These are phyloP conservation scores for Nowakowskiella sp. DNA, from an alignment of 192 early-diverging fungal genomes.

Conservation along the genomic window DNA sequence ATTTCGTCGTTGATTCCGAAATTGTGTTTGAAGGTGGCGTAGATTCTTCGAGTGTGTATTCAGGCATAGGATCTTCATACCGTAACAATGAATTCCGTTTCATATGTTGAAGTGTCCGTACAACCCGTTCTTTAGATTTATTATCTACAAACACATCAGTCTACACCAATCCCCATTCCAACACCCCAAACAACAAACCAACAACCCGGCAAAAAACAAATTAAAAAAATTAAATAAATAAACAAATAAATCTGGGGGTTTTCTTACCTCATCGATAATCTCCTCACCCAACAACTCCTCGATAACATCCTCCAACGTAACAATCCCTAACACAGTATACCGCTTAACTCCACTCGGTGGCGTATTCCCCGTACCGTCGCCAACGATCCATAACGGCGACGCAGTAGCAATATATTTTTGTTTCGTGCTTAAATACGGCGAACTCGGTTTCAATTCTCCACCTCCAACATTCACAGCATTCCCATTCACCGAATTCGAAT, in stretches of 20 bases:
- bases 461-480: conserved; percentile 2
- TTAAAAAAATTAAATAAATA: background rate
- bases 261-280: conserved; percentile 40
- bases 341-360: too few species aligned
- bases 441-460: background rate
- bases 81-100: too few species aligned
- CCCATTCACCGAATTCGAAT: background rate
- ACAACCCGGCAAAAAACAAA: too few species aligned
- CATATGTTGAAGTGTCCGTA: conserved; percentile 14
- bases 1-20: too few species aligned
- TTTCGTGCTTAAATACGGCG: conserved; percentile 1
- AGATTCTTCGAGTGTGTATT: too few species aligned
- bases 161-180: too few species aligned
- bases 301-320: conserved; percentile 49
- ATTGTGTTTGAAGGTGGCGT: too few species aligned
- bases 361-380: too few species aligned
- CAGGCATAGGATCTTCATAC: too few species aligned
- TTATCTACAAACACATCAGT: conserved; percentile 46
- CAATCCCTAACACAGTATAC: conserved; percentile 31
- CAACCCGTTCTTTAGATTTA: conserved; percentile 32
- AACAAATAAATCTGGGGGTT: background rate
- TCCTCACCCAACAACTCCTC: conserved; percentile 48
- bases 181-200: too few species aligned
- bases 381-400: conserved; percentile 13
- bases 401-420: background rate